Conservation (phyloP, 805 yeast genomes). For the Candida rishiriensis region DNA sequence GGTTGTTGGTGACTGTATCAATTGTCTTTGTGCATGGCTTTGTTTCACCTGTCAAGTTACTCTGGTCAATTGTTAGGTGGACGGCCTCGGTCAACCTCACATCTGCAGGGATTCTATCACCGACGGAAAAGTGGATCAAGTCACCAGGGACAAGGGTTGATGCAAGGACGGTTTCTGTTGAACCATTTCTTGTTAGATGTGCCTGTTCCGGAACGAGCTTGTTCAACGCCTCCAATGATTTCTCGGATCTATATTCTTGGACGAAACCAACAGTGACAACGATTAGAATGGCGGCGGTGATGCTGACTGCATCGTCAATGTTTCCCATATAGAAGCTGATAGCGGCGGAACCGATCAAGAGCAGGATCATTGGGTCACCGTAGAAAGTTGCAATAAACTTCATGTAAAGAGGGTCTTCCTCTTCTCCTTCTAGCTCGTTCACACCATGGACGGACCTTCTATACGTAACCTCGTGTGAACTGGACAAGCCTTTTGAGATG, state of each 20-base stretch:
- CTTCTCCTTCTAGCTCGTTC: constrained; percentile 75
- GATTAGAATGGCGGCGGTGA: constrained; percentile 84
- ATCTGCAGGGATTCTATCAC: constrained; percentile 97
- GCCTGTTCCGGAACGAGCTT: constrained; percentile 96
- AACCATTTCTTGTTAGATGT: constrained; percentile 78
- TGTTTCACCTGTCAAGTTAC: constrained; percentile 93
- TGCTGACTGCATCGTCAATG: constrained; percentile 91
- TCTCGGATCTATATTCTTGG: constrained; percentile 94
- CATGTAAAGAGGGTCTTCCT: constrained; percentile 65
- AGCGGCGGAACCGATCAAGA: constrained; percentile 85
- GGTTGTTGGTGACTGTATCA: constrained; percentile 34
- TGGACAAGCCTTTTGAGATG: constrained; percentile 52
- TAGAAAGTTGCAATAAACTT: constrained; percentile 78
- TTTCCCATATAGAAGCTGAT: constrained; percentile 92
- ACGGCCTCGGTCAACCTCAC: constrained; percentile 73
- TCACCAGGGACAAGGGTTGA: constrained; percentile 93
- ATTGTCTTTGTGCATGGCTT: constrained; percentile 71
- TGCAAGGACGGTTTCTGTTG: constrained; percentile 78
- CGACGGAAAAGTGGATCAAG: constrained; percentile 80
- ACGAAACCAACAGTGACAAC: constrained; percentile 97
- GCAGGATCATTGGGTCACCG: constrained; percentile 85
- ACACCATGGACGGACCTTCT: constrained; percentile 74
- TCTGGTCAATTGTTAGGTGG: constrained; percentile 84
- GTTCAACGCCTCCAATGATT: constrained; percentile 88
- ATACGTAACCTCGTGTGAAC: constrained; percentile 63